Conservation (phyloP, 306 rosid genomes). For the Quercus ilex region DNA sequence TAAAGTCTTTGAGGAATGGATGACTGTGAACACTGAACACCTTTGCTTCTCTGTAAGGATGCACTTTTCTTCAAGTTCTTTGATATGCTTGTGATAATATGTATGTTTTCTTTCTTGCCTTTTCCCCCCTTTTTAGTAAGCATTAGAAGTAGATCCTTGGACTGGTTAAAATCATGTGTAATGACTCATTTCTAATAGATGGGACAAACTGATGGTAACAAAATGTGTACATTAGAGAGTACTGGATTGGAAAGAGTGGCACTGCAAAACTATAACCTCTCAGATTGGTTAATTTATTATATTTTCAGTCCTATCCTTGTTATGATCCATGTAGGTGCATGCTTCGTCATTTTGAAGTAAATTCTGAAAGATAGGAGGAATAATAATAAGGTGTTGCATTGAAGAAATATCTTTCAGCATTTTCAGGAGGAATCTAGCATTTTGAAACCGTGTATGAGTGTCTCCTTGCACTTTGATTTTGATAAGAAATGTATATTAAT, state of each 20-base stretch:
- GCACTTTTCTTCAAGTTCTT: background rate
- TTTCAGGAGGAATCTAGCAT: background rate
- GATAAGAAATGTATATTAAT: too few species aligned
- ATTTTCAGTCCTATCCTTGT: background rate
- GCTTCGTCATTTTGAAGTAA: background rate
- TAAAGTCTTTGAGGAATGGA: background rate
- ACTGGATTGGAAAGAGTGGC: background rate
- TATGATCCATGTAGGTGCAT: background rate
- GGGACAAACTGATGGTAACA: constrained; percentile 25
- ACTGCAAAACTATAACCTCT: background rate
- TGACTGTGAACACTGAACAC: background rate
- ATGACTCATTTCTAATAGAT: constrained; percentile 2
- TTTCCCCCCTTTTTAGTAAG: background rate
- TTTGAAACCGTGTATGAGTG: background rate
- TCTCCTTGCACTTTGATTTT: background rate
- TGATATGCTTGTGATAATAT: background rate
- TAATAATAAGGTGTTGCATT: too few species aligned
- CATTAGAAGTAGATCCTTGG: constrained; percentile 16
- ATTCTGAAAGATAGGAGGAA: background rate
- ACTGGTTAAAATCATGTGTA: background rate
- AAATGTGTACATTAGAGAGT: background rate
- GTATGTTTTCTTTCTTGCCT: background rate
- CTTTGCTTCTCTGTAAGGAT: constrained; percentile 1
- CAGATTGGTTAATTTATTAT: background rate
- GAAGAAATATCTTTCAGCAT: background rate